Conservation (phyloP, 2,329 filamentous ascomycete genomes). For the Colletotrichum salicis region DNA sequence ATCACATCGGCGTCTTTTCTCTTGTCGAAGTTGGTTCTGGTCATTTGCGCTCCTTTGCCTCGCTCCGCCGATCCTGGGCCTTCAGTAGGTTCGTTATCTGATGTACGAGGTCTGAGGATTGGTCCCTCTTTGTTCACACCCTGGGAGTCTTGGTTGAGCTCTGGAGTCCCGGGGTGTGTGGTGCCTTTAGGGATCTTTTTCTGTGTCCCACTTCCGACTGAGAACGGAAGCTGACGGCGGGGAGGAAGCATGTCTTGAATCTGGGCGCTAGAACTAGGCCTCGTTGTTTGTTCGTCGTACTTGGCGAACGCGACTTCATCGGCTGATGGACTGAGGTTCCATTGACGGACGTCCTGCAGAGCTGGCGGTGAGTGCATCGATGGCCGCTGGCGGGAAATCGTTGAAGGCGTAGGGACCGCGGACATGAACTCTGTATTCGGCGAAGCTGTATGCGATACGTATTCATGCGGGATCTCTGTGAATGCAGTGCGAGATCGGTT, state of each 20-base stretch:
- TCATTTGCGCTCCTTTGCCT: neutral
- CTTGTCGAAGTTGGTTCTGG: neutral
- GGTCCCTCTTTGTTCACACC: neutral
- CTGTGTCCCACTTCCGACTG: neutral
- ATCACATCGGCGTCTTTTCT: neutral
- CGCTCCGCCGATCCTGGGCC: neutral
- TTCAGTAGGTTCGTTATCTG: neutral
- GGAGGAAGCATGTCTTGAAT: slow-evolving; percentile 11
- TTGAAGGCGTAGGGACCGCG: neutral
- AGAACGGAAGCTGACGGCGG: slow-evolving; percentile 9
- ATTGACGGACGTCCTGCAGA: neutral
- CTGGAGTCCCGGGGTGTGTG: neutral
- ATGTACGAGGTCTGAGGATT: neutral
- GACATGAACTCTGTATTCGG: neutral
- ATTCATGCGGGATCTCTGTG: neutral
- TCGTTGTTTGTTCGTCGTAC: neutral
- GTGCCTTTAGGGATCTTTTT: neutral
- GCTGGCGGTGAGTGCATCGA: neutral
- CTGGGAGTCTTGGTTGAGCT: neutral
- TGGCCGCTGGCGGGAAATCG: neutral
- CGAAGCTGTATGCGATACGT: neutral
- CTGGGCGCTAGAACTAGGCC: neutral
- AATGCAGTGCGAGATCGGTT: neutral
- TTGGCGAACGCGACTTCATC: neutral
- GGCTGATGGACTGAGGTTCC: neutral